A percentile compares a stretch with the other conserved stretches of the same genome.
Evolutionary conservation across 192 early-diverging fungal genomes (phyloP).

Genomic region (Physocladia obscura): DNA sequence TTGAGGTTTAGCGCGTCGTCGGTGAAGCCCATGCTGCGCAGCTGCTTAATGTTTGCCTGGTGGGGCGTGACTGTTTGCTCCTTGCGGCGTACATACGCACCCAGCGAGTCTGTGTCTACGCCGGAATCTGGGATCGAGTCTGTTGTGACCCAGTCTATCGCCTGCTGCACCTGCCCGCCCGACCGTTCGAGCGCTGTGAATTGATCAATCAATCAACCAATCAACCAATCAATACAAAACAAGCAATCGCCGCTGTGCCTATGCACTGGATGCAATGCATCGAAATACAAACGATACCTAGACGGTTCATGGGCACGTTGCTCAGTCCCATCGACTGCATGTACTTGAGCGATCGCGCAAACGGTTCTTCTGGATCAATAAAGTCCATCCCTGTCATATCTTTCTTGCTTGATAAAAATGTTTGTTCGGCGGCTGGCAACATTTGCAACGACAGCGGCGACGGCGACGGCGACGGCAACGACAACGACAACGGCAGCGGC

Average conservation of each 20-base stretch:
- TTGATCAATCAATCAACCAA: too few species aligned
- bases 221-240: too few species aligned
- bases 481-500: neutral
- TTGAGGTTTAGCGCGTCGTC: constrained; percentile 12
- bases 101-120: constrained; percentile 4
- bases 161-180: constrained; percentile 24
- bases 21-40: constrained; percentile 10
- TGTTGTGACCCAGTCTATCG: constrained; percentile 27
- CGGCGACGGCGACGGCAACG: neutral
- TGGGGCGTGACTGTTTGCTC: neutral
- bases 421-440: neutral
- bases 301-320: constrained; percentile 2
- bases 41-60: neutral
- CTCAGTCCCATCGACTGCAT: constrained; percentile 15
- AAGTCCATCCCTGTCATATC: neutral
- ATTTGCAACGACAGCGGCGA: neutral
- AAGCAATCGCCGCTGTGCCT: neutral
- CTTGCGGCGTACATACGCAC: neutral
- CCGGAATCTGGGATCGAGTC: constrained; percentile 15
- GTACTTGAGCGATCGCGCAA: neutral
- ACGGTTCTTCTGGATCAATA: neutral
- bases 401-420: neutral
- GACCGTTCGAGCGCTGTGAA: constrained; percentile 7
- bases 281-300: neutral
- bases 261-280: neutral